phyloP scores from a whole-genome alignment of 2,329 filamentous ascomycete genomes.

The Sporothrix curviconia region DNA sequence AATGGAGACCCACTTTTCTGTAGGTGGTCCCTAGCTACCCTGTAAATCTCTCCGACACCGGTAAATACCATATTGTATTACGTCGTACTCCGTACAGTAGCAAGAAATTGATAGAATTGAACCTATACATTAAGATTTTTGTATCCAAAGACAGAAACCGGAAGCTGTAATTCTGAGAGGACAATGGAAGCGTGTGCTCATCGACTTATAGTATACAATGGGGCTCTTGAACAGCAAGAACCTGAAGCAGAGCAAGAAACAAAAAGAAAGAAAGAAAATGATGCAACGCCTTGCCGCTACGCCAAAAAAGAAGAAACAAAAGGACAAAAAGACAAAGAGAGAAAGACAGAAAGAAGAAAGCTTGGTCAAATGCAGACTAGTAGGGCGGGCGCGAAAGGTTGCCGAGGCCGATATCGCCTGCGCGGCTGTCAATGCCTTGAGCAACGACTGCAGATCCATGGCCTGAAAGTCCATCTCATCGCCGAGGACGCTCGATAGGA shows the following conservation, averaged over 20 bases:
- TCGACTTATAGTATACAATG: slow-evolving; percentile 8
- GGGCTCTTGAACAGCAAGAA: too few relatives aligned
- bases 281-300: not conserved
- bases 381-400: slow-evolving; percentile 45
- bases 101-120: too few relatives aligned
- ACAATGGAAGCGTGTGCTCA: slow-evolving; percentile 9
- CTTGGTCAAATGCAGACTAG: slow-evolving; percentile 24
- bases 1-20: not conserved
- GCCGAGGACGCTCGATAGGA: slow-evolving; percentile 20
- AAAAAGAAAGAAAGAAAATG: not conserved
- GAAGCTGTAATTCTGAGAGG: too few relatives aligned
- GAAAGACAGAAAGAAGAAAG: not conserved
- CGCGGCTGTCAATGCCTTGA: slow-evolving; percentile 44
- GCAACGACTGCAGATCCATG: slow-evolving; percentile 43
- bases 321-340: not conserved
- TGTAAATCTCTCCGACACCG: too few relatives aligned
- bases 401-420: slow-evolving; percentile 39
- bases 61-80: not conserved
- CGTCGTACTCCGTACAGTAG: not conserved
- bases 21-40: not conserved
- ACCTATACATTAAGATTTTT: too few relatives aligned
- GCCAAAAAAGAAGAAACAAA: not conserved
- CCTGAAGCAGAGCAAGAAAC: too few relatives aligned
- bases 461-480: slow-evolving; percentile 31
- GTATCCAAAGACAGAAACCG: not conserved